These are phyloP conservation scores for Clathrus columnatus DNA, from an alignment of 768 basidiomycete genomes.

Conservation along the genomic window DNA sequence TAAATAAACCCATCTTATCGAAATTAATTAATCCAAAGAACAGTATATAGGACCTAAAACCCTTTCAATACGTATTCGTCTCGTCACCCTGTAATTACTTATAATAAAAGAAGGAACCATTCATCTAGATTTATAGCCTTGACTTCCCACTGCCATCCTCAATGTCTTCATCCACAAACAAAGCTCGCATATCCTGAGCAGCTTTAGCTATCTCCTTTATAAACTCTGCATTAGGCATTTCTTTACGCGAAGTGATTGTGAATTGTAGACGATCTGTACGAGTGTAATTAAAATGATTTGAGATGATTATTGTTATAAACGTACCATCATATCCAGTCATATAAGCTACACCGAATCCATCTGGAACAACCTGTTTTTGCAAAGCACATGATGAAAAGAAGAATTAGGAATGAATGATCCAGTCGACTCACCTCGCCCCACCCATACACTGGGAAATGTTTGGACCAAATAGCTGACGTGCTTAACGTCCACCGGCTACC, in stretches of 20 bases:
- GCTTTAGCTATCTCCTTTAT: constrained; percentile 57
- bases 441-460: constrained; percentile 76
- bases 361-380: constrained; percentile 72
- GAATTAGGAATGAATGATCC: too few relatives aligned
- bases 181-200: constrained; percentile 58
- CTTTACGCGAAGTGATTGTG: constrained; percentile 78
- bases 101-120: too few relatives aligned
- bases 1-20: too few relatives aligned
- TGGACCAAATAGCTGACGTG: constrained; percentile 84
- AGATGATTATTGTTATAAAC: constrained; percentile 14
- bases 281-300: neutral
- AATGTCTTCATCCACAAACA: constrained; percentile 30
- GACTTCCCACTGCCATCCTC: too few relatives aligned
- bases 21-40: too few relatives aligned
- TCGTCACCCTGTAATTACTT: too few relatives aligned
- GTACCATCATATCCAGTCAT: constrained; percentile 81
- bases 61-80: too few relatives aligned
- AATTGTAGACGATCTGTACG: constrained; percentile 67
- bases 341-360: constrained; percentile 93
- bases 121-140: neutral
- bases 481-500: constrained; percentile 82
- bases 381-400: too few relatives aligned
- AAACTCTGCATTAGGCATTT: constrained; percentile 74
- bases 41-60: too few relatives aligned
- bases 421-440: constrained; percentile 70